These are phyloP conservation scores for Periglandula ipomoeae DNA, from an alignment of 2,329 filamentous ascomycete species.

Conservation along the genomic window DNA sequence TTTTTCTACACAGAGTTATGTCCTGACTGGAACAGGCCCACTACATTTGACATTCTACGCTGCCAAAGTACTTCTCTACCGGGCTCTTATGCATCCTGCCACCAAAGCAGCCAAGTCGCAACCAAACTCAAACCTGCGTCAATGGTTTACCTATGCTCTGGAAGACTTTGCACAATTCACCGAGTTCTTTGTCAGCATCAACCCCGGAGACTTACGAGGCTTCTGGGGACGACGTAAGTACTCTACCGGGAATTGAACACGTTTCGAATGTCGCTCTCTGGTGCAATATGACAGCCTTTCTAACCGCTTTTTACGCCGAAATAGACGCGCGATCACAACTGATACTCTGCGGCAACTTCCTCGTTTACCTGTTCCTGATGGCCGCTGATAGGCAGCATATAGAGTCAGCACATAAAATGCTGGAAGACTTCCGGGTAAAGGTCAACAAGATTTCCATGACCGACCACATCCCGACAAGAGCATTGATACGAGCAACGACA, in stretches of 20 bases:
- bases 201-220: slow-evolving; percentile 26
- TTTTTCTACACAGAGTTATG: too few relatives aligned
- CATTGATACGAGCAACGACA: slow-evolving; percentile 26
- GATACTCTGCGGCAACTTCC: slow-evolving; percentile 37
- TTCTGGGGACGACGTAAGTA: slow-evolving; percentile 37
- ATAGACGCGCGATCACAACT: slow-evolving; percentile 31
- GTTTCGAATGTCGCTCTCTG: too few relatives aligned
- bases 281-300: background rate
- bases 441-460: slow-evolving; percentile 24
- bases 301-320: background rate
- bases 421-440: slow-evolving; percentile 27
- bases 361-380: slow-evolving; percentile 38
- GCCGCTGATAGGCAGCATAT: slow-evolving; percentile 27
- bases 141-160: slow-evolving; percentile 25
- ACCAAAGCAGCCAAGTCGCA: slow-evolving; percentile 30
- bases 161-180: slow-evolving; percentile 28
- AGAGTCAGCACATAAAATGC: slow-evolving; percentile 24
- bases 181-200: slow-evolving; percentile 27
- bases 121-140: slow-evolving; percentile 25
- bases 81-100: slow-evolving; percentile 36
- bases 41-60: slow-evolving; percentile 34
- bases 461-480: slow-evolving; percentile 20
- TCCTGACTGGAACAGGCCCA: slow-evolving; percentile 18
- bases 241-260: too few relatives aligned
- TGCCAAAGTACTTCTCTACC: slow-evolving; percentile 30